A percentile compares a stretch with the other conserved stretches of the same genome.
phyloP scores from a whole-genome alignment of 2,329 filamentous ascomycete species.

The Arthrinium phaeospermum region DNA sequence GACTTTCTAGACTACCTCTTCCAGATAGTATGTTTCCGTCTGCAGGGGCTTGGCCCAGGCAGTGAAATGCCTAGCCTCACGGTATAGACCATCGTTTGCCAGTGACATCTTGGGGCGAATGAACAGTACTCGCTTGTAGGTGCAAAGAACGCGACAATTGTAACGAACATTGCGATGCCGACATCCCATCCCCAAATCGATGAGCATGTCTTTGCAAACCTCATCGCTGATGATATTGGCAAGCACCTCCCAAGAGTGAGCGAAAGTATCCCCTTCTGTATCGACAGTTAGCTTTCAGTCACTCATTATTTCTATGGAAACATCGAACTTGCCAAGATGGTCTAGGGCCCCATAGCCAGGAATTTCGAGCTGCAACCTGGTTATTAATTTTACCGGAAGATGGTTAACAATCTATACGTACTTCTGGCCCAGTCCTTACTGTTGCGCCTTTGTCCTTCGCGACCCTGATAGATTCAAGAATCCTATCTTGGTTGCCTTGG shows the following conservation, averaged over 20 bases:
- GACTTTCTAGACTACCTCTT: slow-evolving; percentile 54
- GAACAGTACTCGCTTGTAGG: slow-evolving; percentile 71
- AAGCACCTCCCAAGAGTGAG: no score
- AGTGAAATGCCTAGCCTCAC: slow-evolving; percentile 68
- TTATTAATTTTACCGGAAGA: no score
- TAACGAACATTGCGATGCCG: slow-evolving; percentile 46
- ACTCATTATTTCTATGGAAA: no score
- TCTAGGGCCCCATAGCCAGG: no score
- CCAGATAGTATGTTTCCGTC: slow-evolving; percentile 70
- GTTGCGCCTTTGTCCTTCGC: slow-evolving; percentile 53
- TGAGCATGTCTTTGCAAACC: no score
- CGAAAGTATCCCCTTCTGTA: no score
- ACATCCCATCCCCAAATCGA: no score
- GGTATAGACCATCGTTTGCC: slow-evolving; percentile 72
- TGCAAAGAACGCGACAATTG: slow-evolving; percentile 69
- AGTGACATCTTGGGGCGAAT: slow-evolving; percentile 76
- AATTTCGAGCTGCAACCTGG: no score
- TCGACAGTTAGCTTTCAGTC: no score
- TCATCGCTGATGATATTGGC: no score
- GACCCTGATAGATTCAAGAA: slow-evolving; percentile 64
- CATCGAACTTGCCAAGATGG: no score
- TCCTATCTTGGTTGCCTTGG: slow-evolving; percentile 66
- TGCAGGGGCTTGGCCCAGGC: slow-evolving; percentile 65
- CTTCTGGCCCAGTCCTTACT: neutral
- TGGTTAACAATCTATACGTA: no score